Evolutionary conservation across 2,329 filamentous ascomycete species (phyloP).

Genomic region (Pleoardoris graminearum): DNA sequence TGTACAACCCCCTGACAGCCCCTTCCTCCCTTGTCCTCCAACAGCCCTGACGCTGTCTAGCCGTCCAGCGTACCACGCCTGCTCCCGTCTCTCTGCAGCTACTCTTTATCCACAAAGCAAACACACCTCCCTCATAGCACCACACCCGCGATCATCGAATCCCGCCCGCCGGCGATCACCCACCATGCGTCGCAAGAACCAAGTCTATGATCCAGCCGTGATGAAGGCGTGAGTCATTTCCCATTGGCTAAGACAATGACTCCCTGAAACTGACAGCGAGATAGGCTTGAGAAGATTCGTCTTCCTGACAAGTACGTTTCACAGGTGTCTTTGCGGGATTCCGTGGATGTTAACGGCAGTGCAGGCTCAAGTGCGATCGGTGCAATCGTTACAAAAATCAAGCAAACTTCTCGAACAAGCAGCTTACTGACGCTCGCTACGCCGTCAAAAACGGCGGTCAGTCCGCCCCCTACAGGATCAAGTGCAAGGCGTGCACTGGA

Average conservation of each 20-base stretch:
- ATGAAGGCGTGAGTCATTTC: slow-evolving; percentile 2
- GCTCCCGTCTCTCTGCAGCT: neutral
- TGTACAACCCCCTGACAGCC: neutral
- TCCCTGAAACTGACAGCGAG: neutral
- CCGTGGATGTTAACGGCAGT: neutral
- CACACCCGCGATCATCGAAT: neutral
- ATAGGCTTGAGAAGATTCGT: slow-evolving; percentile 24
- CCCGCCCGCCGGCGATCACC: neutral
- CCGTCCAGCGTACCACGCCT: neutral
- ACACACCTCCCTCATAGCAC: neutral
- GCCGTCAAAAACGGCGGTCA: slow-evolving; percentile 16
- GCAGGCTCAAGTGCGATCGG: slow-evolving; percentile 52
- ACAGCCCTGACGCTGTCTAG: neutral
- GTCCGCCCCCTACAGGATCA: slow-evolving; percentile 31
- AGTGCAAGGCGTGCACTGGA: slow-evolving; percentile 53
- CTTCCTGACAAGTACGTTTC: slow-evolving; percentile 24
- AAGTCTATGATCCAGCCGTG: neutral
- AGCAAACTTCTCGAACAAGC: slow-evolving; percentile 52
- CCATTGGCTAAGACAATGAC: neutral
- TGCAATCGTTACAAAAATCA: slow-evolving; percentile 50
- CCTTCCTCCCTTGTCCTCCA: neutral
- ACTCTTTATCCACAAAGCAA: neutral
- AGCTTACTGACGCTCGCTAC: slow-evolving; percentile 44
- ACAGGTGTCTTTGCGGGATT: neutral
- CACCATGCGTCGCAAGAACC: slow-evolving; percentile 6